Evolutionary conservation across 495 filamentous ascomycete genomes (phyloP), one percentile per base, ranked within the genome.

Genomic region (Beverwykella pulmonaria): DNA sequence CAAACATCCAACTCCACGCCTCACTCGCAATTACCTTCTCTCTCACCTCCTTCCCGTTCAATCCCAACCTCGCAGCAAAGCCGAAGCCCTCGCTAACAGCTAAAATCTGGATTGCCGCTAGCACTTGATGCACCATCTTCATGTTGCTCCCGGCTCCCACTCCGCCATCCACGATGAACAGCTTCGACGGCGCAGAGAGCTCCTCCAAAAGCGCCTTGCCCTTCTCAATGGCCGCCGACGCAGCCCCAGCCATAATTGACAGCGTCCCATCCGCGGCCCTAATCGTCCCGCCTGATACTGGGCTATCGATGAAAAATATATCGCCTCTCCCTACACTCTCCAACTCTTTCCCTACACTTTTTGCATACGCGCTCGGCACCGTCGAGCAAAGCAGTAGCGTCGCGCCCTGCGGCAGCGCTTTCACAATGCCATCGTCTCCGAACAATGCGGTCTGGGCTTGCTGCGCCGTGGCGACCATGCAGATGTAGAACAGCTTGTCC

Each of bases 41-140:
- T 34, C 82, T 82, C 2, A 84, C 84, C 22, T 77, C 71, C 14
- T 75, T 75, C 2, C 86, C 84, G 69, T 92, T 83, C 58, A 92
- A 75, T 0, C 90, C 88, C 39, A 91, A 76, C 15, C 82, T 80
- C 41, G 83, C 87, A 10, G 88, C 90, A 52, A 93, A 84, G 0
- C 89, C 90, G 83, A 90, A 83, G 1, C 83, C 87, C 75, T 94
- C 91, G 69, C 86, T 87, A 14, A 86, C 82, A 9, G 87, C 83
- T 1, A 89, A 80, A 68, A 94, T 92, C 63, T 92, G 86, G 59
- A 89, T 87, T 0, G 86, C 90, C 0, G 90, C 91, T 12, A 92
- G 81, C 19, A 94, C 86, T 74, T 94, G 91, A 75, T 93, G 90
- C 54, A 90, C 86, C 84, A 92, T 91, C 77, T 94, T 94, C 82